Base-by-base conservation (phyloP, 352 stramenopile genomes). In the Pythium phragmiticola region DNA sequence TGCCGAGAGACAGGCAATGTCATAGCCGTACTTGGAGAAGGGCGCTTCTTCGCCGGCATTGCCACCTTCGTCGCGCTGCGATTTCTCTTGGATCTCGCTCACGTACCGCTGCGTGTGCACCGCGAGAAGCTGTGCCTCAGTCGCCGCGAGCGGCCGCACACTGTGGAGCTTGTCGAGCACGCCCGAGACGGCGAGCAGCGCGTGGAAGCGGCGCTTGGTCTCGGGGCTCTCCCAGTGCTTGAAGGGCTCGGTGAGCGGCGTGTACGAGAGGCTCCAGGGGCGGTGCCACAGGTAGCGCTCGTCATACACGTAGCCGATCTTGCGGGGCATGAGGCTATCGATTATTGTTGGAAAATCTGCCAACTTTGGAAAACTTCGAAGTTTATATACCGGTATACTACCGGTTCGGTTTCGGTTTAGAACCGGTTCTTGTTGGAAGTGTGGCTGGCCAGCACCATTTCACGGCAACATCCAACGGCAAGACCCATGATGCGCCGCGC, bases 161-260 rank as follows among this genome's bases (percentile, higher is more conserved):
- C 48, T 7, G 3, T 70, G 56, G 12, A 94, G 73, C 42, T 76
- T 47, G 19, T 78, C 56, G 23, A 94, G 65, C 16, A 94, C 65
- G 17, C 85, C 85, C 3, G 78, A 92, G 52, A 89, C 80, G 2
- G 78, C 80, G 49, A 96, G 72, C 37, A 96, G 66, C 43, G 78
- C 78, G 58, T 96, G 87, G 66, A 96, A 75, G 19, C 87, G 80
- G 13, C 82, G 84, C 67, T 95, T 94, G 50, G 83, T 92, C 70
- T 92, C 85, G 2, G 82, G 64, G 34, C 79, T 74, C 62, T 96
- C 87, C 84, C 82, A 96, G 62, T 92, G 87, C 36, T 72, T 71
- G 68, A 86, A 89, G 9, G 80, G 82, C 70, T 89, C 66, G 12
- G 80, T 69, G 4, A 89, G 65, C 42, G 72, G 46, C 49, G 80